Base-by-base conservation (phyloP, 2,329 filamentous ascomycete species). In the Xylariaceae sp. region DNA sequence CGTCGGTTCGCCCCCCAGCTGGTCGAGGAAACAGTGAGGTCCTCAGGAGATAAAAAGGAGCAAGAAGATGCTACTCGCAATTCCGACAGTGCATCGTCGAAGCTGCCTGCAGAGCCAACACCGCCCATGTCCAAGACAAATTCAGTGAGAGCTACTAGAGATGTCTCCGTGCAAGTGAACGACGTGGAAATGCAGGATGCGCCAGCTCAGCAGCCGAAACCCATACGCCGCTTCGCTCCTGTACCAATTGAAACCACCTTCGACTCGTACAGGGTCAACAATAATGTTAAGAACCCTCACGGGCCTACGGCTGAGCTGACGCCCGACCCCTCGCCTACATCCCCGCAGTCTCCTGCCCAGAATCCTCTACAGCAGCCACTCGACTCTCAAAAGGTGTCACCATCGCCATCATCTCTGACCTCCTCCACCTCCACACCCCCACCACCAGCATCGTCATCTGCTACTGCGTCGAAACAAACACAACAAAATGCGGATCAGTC, bases 231-330 rank as follows among this genome's bases (percentile, higher is more conserved):
- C 53, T 87, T 87, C 65, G 73, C 69, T 32, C 83, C 84, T 26
- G 74, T 85, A 41, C 83, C 84, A 13, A 78, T 89, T 49, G 86
- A 89, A 63, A 89, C 85, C 8, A 83, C 77, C 2, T 79, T 78
- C 52, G 79, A 80, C 51, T 76, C 78, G 35, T 76, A 71, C 58
- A 69, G 79, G 54, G 70, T 71, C 56, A 55, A 59, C 39, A 51
- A 59, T 38, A 52, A n/a, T n/a, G n/a, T n/a, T n/a, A n/a, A 58
- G 34, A 67, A 64, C 37, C 53, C 59, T 43, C 59, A 65, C 41
- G 72, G 75, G 41, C 75, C 75, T 29, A 77, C 74, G 26, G 74
- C 79, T 37, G 80, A 81, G 53, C 69, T 74, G 22, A 79, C 76
- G 0, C 73, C 74, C 18, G 71, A 74, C 50, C 66, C 71, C 13